Base-by-base conservation (phyloP, 2,329 filamentous ascomycete species). In the Sclerotinia subarctica region DNA sequence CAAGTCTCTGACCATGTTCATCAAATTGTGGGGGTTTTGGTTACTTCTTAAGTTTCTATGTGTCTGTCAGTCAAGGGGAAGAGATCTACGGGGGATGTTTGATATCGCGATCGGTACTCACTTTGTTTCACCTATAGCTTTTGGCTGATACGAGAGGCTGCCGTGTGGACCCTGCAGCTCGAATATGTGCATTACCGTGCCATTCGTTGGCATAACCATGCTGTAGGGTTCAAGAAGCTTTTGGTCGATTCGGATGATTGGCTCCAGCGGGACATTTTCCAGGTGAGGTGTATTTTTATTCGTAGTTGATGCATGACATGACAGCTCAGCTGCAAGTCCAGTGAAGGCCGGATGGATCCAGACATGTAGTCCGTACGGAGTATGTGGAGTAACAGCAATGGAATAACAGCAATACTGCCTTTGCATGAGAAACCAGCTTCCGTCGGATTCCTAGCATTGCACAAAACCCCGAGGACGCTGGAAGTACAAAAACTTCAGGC, bases 91-190 rank as follows among this genome's bases (percentile, higher is more conserved):
- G 38, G 13, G 38, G 3, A n/a, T 42, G 32, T 53, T 53, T 53
- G 46, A 24, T 38, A 24, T 38, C 38, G 11, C 2, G 0, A 11
- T 21, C 32, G 17, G 29, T 35, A 35, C 58, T 46, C 26, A 35
- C 13, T 19, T 2, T 35, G 58, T 49, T 60, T 35, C 58, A 60
- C 32, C 2, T 59, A 42, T 29, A 59, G 29, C 56, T 46, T 62
- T 35, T 21, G 56, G 35, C 26, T 56, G 47, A 29, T 64, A 32
- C 42, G 60, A 64, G 47, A 64, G 24, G 60, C 54, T 54, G 44
- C 49, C 24, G 49, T 64, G 47, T 53, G 54, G 62, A 64, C 35
- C 49, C 62, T 64, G 62, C 62, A 56, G 49, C 47, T 44, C 19
- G 35, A 49, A 44, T 19, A n/a, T 54, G n/a, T 64, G 29, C 21